phyloP scores from a whole-genome alignment of 2,329 filamentous ascomycete species.

The Apiospora kogelbergensis region DNA sequence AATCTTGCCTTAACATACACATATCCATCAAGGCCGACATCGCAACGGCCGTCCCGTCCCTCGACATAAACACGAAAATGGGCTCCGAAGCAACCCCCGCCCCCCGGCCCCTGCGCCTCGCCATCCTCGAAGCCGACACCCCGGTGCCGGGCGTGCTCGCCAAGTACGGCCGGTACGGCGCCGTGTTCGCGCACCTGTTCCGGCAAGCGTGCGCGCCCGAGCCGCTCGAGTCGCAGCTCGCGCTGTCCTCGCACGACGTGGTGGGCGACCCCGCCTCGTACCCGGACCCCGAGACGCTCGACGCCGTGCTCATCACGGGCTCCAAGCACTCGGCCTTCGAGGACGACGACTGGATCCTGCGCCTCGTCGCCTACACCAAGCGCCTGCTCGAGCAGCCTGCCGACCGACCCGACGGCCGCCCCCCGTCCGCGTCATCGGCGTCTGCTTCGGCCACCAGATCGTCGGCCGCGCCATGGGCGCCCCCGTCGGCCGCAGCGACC shows the following conservation, averaged over 20 bases:
- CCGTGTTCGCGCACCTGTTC: constrained; percentile 65
- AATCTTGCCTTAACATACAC: too few species aligned
- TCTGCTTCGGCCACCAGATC: constrained; percentile 90
- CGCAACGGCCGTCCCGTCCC: neutral
- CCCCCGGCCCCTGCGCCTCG: constrained; percentile 65
- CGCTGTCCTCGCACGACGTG: constrained; percentile 68
- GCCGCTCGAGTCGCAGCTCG: constrained; percentile 45
- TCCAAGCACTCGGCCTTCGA: constrained; percentile 74
- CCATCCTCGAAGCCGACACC: constrained; percentile 85
- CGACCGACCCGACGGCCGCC: constrained; percentile 45
- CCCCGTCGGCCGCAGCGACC: constrained; percentile 64
- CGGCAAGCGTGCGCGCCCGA: constrained; percentile 47
- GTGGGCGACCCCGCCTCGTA: constrained; percentile 66
- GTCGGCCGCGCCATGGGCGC: constrained; percentile 70
- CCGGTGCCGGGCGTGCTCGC: constrained; percentile 64
- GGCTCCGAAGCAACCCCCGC: neutral
- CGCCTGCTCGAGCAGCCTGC: constrained; percentile 42
- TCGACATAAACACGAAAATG: neutral
- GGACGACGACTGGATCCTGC: constrained; percentile 72
- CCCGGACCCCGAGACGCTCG: constrained; percentile 70
- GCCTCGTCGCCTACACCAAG: constrained; percentile 68
- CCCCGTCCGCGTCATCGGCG: constrained; percentile 70
- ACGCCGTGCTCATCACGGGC: constrained; percentile 82
- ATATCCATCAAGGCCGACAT: too few species aligned
- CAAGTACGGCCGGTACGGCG: constrained; percentile 71